A percentile compares a stretch with the other conserved stretches of the same genome.
Conservation (phyloP, 1,284 basidiomycete species). For the Pyrrhoderma noxium region DNA sequence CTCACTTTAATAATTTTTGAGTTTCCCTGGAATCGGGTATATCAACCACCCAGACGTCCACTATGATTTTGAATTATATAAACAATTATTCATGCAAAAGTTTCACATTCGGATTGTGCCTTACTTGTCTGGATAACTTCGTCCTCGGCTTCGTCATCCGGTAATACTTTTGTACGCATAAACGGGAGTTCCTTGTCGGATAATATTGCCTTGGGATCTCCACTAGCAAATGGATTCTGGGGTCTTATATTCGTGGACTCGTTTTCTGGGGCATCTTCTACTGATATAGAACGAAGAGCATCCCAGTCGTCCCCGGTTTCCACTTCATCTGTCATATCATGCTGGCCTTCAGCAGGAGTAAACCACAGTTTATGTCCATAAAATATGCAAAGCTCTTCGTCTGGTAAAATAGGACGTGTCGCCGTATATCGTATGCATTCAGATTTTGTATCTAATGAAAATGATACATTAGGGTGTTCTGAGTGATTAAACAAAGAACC, state of each 20-base stretch:
- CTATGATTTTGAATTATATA: slow-evolving; percentile 27
- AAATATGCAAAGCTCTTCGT: slow-evolving; percentile 76
- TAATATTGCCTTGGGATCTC: slow-evolving; percentile 40
- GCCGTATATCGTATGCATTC: slow-evolving; percentile 67
- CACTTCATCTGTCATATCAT: not conserved
- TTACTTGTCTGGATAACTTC: slow-evolving; percentile 52
- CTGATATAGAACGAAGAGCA: slow-evolving; percentile 31
- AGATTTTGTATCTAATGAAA: slow-evolving; percentile 41
- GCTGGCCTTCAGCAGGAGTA: slow-evolving; percentile 27
- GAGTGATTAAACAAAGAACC: slow-evolving; percentile 82
- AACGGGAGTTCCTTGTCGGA: slow-evolving; percentile 57
- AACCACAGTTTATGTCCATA: slow-evolving; percentile 70
- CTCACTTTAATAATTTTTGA: slow-evolving; percentile 59
- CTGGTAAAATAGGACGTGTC: slow-evolving; percentile 41
- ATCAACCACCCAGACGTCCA: slow-evolving; percentile 81
- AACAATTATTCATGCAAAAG: slow-evolving; percentile 3
- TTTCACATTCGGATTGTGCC: slow-evolving; percentile 16
- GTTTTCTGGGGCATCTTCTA: slow-evolving; percentile 9
- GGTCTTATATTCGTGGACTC: too few species aligned
- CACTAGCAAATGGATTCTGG: slow-evolving; percentile 28
- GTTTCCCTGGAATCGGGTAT: slow-evolving; percentile 63
- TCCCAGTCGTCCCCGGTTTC: slow-evolving; percentile 38
- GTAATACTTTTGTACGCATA: slow-evolving; percentile 45
- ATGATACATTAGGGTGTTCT: slow-evolving; percentile 64
- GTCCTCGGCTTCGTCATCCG: slow-evolving; percentile 52